Evolutionary conservation across 2,329 filamentous ascomycete genomes (phyloP), one percentile per base, ranked within the genome.

Genomic region (Furcasterigmium furcatum): DNA sequence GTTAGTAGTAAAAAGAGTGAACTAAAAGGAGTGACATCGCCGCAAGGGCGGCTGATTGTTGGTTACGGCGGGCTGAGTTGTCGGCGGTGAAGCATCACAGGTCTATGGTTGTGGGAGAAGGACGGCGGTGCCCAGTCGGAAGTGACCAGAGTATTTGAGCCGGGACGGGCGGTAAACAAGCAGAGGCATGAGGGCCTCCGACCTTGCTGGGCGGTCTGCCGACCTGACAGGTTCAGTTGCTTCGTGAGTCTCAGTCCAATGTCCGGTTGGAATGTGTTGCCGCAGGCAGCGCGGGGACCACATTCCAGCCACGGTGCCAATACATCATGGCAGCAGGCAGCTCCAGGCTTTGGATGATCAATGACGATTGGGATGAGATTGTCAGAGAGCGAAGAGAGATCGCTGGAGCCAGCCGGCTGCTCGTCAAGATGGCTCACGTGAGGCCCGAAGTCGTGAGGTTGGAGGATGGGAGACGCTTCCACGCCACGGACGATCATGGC

Each of bases 251-350:
- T 43, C 29, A 19, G 30, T 29, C 21, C 41, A 43, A 43, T 43
- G 41, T 43, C 41, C 41, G n/a, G 32, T 4, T 36, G 41, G 41
- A 43, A 43, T 43, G 41, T 36, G 41, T 43, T 38, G 32, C 41
- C 36, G 13, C 16, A 42, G 40, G 40, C 40, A 42, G 40, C 40
- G 9, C 41, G 25, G 41, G 32, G 41, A n/a, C 20, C 12, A 22
- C 41, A 43, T 43, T 43, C 41, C 41, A 25, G 22, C 8, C 20
- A 20, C 8, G 5, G 12, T 4, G 34, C n/a, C 9, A 36, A 16
- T 16, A 18, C 34, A 36, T 18, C n/a, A 36, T 36, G 34, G 34
- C 34, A 36, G 34, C n/a, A 16, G n/a, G 34, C 18, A 36, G 34
- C n/a, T 7, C 7, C 12, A 12, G 7, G 24, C 12, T 27, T 27